Percentiles rank a stretch among this genome's conserved stretches.
These are phyloP conservation scores for Russula sp. DNA, from an alignment of 768 basidiomycete species.

Conservation along the genomic window DNA sequence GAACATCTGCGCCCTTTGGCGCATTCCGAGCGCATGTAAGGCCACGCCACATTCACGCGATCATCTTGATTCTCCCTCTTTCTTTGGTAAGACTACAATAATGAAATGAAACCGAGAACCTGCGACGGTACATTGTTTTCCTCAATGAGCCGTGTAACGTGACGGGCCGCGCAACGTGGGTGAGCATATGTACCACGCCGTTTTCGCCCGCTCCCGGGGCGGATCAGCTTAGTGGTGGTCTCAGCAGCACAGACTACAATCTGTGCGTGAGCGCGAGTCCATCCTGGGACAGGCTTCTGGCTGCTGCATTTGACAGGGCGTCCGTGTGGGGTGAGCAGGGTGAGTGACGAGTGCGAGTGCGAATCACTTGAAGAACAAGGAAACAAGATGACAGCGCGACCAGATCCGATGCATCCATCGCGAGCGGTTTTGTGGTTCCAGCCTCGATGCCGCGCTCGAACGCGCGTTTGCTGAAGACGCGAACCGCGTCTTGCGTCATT, in stretches of 20 bases:
- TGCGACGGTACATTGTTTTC: neutral
- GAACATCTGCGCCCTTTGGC: too few relatives aligned
- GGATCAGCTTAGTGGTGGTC: constrained; percentile 77
- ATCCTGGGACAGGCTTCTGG: neutral
- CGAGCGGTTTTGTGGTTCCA: constrained; percentile 36
- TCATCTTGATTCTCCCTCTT: too few relatives aligned
- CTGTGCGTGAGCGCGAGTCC: constrained; percentile 42
- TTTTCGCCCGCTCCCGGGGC: constrained; percentile 69
- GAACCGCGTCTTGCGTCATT: constrained; percentile 58
- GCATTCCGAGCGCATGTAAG: too few relatives aligned
- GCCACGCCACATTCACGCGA: neutral
- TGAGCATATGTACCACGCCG: constrained; percentile 86
- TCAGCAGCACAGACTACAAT: constrained; percentile 47
- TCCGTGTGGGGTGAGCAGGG: neutral
- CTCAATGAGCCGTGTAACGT: constrained; percentile 35
- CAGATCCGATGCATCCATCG: constrained; percentile 22
- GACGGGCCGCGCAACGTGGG: constrained; percentile 98
- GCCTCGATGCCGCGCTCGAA: constrained; percentile 30
- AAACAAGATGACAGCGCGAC: neutral
- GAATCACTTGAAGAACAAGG: neutral
- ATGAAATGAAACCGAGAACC: neutral
- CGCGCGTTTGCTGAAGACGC: constrained; percentile 38
- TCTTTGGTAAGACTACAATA: too few relatives aligned
- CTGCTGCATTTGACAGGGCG: constrained; percentile 12
- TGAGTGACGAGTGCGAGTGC: neutral